phyloP scores from a whole-genome alignment of 768 basidiomycete species.

The Russula ochroleuca region DNA sequence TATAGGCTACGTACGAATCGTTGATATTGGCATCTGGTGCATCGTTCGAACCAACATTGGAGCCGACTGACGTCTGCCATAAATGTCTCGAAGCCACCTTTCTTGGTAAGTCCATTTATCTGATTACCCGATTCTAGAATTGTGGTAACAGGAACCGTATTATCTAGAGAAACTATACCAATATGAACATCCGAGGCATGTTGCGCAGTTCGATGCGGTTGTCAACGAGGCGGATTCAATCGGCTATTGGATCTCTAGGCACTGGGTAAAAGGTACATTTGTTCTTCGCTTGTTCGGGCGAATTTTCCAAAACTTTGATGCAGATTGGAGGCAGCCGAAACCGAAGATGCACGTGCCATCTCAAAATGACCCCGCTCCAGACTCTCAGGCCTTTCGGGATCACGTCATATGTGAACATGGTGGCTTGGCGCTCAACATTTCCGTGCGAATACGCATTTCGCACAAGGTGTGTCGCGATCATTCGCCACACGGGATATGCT shows the following conservation, averaged over 20 bases:
- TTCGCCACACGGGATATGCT: constrained; percentile 11
- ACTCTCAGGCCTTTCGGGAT: constrained; percentile 47
- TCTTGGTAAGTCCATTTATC: constrained; percentile 42
- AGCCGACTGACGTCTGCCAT: constrained; percentile 52
- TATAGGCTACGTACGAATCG: constrained; percentile 44
- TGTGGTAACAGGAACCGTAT: not conserved
- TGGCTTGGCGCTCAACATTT: constrained; percentile 49
- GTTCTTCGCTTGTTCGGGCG: constrained; percentile 1
- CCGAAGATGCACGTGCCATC: constrained; percentile 71
- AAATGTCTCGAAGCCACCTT: constrained; percentile 56
- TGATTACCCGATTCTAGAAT: constrained; percentile 4
- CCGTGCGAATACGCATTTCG: constrained; percentile 60
- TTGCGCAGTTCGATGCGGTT: constrained; percentile 54
- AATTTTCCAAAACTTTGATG: constrained; percentile 5
- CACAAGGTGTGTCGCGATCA: constrained; percentile 41
- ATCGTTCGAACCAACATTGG: constrained; percentile 46
- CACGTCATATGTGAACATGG: constrained; percentile 76
- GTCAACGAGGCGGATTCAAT: constrained; percentile 41
- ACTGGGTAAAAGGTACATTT: constrained; percentile 66
- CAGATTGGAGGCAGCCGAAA: constrained; percentile 69
- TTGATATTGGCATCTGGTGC: constrained; percentile 38
- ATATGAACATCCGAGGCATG: constrained; percentile 59
- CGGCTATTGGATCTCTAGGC: constrained; percentile 72
- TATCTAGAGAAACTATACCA: constrained; percentile 62
- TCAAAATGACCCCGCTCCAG: constrained; percentile 63